Conservation (phyloP, 2,329 filamentous ascomycete genomes). For the Pseudogymnoascus sp. region DNA sequence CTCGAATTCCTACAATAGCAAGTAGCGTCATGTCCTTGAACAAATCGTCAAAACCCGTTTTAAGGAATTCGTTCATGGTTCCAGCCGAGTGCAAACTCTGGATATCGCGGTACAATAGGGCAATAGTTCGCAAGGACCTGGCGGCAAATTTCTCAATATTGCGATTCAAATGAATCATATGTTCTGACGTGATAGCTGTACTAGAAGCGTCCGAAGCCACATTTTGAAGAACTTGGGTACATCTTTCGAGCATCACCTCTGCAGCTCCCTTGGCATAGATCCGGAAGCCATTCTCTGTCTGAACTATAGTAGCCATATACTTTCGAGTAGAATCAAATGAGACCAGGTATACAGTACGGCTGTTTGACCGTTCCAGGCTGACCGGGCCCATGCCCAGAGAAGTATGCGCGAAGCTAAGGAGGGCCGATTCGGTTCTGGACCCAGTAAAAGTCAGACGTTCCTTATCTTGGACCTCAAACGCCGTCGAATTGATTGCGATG, state of each 20-base stretch:
- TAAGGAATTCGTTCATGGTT: neutral
- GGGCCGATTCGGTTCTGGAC: constrained; percentile 65
- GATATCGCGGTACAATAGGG: constrained; percentile 32
- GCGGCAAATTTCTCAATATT: constrained; percentile 32
- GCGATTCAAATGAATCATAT: constrained; percentile 20
- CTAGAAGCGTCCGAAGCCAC: constrained; percentile 44
- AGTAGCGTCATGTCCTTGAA: constrained; percentile 54
- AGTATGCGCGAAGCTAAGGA: constrained; percentile 56
- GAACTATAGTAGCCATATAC: constrained; percentile 57
- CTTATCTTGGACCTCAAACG: constrained; percentile 23
- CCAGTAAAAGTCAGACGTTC: constrained; percentile 52
- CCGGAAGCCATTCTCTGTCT: constrained; percentile 32
- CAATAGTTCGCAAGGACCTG: constrained; percentile 34
- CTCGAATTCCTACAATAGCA: constrained; percentile 70
- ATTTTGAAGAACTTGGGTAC: constrained; percentile 21
- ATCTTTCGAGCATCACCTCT: constrained; percentile 53
- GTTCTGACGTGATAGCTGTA: constrained; percentile 42
- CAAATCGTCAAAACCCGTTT: neutral
- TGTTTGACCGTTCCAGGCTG: constrained; percentile 51
- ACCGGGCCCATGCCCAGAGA: constrained; percentile 54
- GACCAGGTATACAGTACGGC: constrained; percentile 43
- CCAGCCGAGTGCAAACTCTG: constrained; percentile 24
- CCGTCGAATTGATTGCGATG: constrained; percentile 27
- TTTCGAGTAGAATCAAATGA: constrained; percentile 35
- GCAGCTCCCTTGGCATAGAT: constrained; percentile 58